Percentiles rank a stretch among this genome's conserved stretches.
Evolutionary conservation across 2,329 filamentous ascomycete species (phyloP).

Genomic region (Trichoderma oligosporum): DNA sequence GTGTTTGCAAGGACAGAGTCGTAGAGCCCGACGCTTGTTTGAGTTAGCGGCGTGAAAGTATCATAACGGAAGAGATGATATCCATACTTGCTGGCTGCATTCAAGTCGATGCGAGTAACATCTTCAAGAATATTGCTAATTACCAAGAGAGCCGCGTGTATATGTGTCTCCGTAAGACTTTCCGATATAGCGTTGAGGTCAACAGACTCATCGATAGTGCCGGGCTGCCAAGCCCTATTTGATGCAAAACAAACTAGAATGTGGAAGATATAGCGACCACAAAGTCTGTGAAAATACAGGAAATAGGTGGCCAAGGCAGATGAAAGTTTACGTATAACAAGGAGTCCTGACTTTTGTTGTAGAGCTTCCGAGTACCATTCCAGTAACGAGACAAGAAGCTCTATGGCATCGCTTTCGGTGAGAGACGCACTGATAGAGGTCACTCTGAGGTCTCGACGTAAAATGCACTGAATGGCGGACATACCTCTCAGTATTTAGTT

Average conservation of each 20-base stretch:
- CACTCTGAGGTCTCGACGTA: background rate
- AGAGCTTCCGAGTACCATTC: conserved; percentile 59
- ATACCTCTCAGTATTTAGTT: conserved; percentile 86
- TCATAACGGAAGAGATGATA: conserved; percentile 22
- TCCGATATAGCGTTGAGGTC: conserved; percentile 47
- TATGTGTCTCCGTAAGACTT: conserved; percentile 43
- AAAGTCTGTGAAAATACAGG: conserved; percentile 63
- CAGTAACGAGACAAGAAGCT: conserved; percentile 58
- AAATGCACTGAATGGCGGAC: background rate
- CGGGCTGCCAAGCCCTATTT: conserved; percentile 25
- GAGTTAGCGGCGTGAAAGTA: conserved; percentile 22
- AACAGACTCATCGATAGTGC: conserved; percentile 29
- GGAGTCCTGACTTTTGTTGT: conserved; percentile 47
- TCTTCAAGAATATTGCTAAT: conserved; percentile 38
- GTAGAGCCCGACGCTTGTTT: conserved; percentile 37
- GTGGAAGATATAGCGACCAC: conserved; percentile 63
- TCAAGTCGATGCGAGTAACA: conserved; percentile 57
- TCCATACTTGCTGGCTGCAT: conserved; percentile 53
- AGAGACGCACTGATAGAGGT: conserved; percentile 43
- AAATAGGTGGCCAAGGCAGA: conserved; percentile 75
- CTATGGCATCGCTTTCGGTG: conserved; percentile 53
- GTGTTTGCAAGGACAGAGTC: conserved; percentile 40
- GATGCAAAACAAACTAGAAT: conserved; percentile 52
- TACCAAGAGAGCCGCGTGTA: conserved; percentile 63
- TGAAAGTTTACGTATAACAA: conserved; percentile 71